These are phyloP conservation scores for Aurantiochytrium sp. DNA, from an alignment of 108 stramenopile species.

Conservation along the genomic window DNA sequence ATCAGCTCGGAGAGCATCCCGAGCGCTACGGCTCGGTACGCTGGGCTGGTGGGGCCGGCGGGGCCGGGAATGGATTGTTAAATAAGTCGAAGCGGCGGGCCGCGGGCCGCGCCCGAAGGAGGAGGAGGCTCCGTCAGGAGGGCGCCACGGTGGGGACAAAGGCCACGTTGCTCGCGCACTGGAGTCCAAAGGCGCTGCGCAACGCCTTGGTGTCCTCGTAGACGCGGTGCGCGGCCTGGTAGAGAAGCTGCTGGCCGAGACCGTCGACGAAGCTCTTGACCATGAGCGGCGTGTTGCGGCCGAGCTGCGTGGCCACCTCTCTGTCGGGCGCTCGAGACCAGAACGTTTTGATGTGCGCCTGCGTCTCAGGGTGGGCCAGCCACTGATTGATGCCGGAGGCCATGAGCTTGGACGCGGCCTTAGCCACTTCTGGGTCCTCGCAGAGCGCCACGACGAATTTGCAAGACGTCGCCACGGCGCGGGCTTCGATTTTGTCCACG, in stretches of 20 bases:
- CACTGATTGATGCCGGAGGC: background rate
- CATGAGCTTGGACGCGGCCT: background rate
- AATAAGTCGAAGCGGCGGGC: no score
- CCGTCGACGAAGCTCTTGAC: slow-evolving; percentile 22
- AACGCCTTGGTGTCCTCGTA: background rate
- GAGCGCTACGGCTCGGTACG: no score
- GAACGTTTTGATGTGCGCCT: background rate
- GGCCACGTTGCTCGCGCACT: no score
- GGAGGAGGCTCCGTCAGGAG: no score
- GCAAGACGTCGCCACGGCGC: background rate
- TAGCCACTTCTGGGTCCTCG: background rate
- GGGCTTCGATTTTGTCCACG: background rate
- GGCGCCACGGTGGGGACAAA: no score
- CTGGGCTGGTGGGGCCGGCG: no score
- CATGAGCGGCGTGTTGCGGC: background rate
- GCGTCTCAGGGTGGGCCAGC: background rate
- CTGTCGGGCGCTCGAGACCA: background rate
- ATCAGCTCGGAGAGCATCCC: no score
- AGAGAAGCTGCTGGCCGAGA: background rate
- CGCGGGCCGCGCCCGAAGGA: no score
- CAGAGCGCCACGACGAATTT: slow-evolving; percentile 11
- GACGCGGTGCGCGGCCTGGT: background rate
- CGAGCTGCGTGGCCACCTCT: background rate
- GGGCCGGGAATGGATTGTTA: no score
- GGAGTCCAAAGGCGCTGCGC: no score